A percentile compares a stretch with the other conserved stretches of the same genome.
Conservation (phyloP, 345 rosid species). For the Pistacia integerrima region DNA sequence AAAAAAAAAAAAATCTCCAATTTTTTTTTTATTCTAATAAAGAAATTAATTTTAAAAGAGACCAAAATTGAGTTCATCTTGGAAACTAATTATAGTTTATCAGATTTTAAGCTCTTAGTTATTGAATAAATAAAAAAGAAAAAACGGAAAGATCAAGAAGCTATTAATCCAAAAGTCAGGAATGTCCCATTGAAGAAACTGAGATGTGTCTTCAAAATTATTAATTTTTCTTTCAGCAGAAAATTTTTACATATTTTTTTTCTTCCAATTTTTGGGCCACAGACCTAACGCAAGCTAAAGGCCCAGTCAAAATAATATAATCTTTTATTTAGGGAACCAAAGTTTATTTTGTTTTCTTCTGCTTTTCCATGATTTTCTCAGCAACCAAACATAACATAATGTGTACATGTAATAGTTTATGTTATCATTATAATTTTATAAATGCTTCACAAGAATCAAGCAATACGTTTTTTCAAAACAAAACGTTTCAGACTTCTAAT, state of each 20-base stretch:
- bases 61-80: not conserved
- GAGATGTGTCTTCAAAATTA: not conserved
- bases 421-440: too few relatives aligned
- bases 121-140: not conserved
- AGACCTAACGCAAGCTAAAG: not conserved
- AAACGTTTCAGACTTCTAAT: not conserved
- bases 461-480: not conserved
- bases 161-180: not conserved
- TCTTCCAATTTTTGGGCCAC: not conserved
- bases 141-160: not conserved
- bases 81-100: not conserved
- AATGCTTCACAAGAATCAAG: too few relatives aligned
- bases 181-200: not conserved
- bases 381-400: conserved; percentile 1
- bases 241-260: not conserved
- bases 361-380: not conserved
- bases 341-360: not conserved
- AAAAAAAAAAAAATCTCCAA: not conserved
- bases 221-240: not conserved
- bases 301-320: conserved; percentile 1
- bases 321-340: not conserved
- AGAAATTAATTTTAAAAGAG: not conserved
- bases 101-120: not conserved
- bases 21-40: not conserved
- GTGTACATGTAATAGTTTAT: not conserved